These are phyloP conservation scores for Polygonum maritimum DNA, from an alignment of 148 eudicot species.

Conservation along the genomic window DNA sequence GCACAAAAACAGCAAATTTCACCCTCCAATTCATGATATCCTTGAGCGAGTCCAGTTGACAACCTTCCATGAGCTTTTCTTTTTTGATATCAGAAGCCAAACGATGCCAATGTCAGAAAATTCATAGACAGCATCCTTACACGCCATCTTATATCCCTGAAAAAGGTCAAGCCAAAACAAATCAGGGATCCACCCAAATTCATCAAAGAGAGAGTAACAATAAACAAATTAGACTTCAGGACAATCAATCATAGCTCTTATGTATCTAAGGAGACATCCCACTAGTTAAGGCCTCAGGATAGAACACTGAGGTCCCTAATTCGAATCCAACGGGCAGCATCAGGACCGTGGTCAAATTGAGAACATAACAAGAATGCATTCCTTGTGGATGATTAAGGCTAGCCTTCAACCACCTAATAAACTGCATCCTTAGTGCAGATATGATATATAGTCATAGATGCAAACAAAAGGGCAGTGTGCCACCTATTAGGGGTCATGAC, in stretches of 20 bases:
- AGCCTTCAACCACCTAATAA: not conserved
- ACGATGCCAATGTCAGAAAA: not conserved
- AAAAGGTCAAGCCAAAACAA: not conserved
- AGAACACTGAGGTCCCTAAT: too few relatives aligned
- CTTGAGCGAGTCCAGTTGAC: not conserved
- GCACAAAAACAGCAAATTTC: not conserved
- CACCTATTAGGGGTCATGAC: too few relatives aligned
- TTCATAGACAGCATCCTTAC: not conserved
- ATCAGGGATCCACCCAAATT: not conserved
- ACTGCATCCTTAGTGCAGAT: not conserved
- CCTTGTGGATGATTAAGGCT: too few relatives aligned
- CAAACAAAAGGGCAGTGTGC: too few relatives aligned
- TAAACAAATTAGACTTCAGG: not conserved
- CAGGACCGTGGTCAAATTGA: too few relatives aligned
- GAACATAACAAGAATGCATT: too few relatives aligned
- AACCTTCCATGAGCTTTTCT: not conserved
- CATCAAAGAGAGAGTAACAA: not conserved
- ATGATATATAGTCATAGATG: too few relatives aligned
- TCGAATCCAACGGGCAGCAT: too few relatives aligned
- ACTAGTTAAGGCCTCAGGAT: too few relatives aligned
- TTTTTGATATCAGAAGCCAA: not conserved
- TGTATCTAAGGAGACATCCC: too few relatives aligned
- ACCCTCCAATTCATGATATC: not conserved
- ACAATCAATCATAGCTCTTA: not conserved
- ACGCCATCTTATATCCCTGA: not conserved